Conservation (phyloP, 2,329 filamentous ascomycete genomes). For the Ilyonectria robusta region DNA sequence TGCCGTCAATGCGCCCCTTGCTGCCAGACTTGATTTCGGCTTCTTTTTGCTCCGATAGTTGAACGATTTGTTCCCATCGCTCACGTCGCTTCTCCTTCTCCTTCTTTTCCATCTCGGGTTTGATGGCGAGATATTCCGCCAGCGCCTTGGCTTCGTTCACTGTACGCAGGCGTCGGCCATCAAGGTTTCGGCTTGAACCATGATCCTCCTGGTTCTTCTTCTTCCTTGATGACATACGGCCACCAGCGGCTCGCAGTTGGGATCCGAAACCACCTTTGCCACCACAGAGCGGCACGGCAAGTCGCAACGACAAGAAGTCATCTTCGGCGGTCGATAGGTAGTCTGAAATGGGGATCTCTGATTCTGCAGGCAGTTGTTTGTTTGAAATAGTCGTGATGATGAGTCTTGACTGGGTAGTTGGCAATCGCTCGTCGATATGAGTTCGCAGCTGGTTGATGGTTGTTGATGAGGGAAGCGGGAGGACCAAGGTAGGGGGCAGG, state of each 20-base stretch:
- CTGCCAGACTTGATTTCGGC: constrained; percentile 85
- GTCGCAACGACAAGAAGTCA: constrained; percentile 85
- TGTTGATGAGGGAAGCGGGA: constrained; percentile 78
- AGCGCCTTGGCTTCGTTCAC: constrained; percentile 96
- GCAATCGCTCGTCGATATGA: constrained; percentile 73
- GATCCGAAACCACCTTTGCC: constrained; percentile 99
- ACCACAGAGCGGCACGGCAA: constrained; percentile 85
- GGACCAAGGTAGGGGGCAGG: constrained; percentile 84
- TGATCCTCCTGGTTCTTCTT: constrained; percentile 89
- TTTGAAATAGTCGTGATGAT: constrained; percentile 88
- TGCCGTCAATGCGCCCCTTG: constrained; percentile 82
- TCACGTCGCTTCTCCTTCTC: constrained; percentile 89
- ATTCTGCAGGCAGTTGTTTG: constrained; percentile 73
- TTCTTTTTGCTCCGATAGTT: constrained; percentile 85
- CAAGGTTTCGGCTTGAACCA: constrained; percentile 92
- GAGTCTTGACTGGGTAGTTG: constrained; percentile 70
- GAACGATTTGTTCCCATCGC: constrained; percentile 91
- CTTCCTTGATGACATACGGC: constrained; percentile 97
- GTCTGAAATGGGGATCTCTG: constrained; percentile 69
- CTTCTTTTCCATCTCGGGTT: constrained; percentile 96
- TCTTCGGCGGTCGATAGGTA: constrained; percentile 71
- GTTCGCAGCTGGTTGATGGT: constrained; percentile 77
- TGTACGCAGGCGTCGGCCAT: constrained; percentile 89
- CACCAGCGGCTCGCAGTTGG: constrained; percentile 94
- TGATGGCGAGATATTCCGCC: constrained; percentile 94